Evolutionary conservation across 2,329 filamentous ascomycete genomes (phyloP), one percentile per base, ranked within the genome.

Genomic region (Ophiosphaerella narmari): DNA sequence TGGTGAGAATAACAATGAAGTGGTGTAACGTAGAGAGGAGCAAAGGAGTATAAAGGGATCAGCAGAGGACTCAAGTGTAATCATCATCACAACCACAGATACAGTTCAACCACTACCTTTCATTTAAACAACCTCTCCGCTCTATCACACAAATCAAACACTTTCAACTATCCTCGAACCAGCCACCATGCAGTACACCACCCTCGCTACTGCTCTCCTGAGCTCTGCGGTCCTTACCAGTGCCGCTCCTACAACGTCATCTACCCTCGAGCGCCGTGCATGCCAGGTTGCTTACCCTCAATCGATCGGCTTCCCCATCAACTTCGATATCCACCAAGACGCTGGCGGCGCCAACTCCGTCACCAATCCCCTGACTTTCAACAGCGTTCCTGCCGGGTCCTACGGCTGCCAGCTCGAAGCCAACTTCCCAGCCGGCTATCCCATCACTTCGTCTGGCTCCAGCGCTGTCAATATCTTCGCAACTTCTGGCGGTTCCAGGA

Each of bases 381-480:
- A 32, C 46, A 54, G 46, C 44, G 46, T 68, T 31, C 64, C 64
- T 11, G 41, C 52, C 12, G 52, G 46, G n/a, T 52, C 55, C 14
- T 64, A 59, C 47, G 65, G 64, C 31, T 68, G 65, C 55, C 54
- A 59, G 39, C 57, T 67, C 35, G 64, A 68, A 52, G 51, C 60
- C 53, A 60, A 59, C 50, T 67, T 68, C 55, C 55, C 57, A 2
- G 34, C 57, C 16, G 52, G 46, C 16, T 60, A 58, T 53, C 50
- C 49, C 33, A 52, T 62, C 36, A 52, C 50, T 29, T 55, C 36
- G 13, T 56, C 49, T 13, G 62, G 57, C 31, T 43, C 52, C 48
- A 52, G 39, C 36, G 46, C 50, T 9, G 44, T 67, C 37, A 56
- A 67, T 44, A 45, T 67, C 37, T 67, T 40, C 54, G 21, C 39